Conservation (phyloP, 805 yeast species). For the Zygoascus flipseniorum region DNA sequence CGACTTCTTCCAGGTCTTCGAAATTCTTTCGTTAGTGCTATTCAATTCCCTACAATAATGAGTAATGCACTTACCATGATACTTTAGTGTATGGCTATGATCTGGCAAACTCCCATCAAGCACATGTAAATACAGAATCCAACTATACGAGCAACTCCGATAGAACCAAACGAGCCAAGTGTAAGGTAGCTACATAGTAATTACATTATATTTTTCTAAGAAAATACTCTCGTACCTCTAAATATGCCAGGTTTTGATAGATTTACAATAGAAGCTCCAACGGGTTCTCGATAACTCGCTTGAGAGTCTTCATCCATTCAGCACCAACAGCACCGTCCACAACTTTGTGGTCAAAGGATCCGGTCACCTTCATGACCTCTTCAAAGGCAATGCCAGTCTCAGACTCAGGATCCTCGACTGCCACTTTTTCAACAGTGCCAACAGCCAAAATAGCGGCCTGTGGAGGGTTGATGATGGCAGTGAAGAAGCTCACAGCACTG, state of each 20-base stretch:
- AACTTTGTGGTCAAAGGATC: constrained; percentile 96
- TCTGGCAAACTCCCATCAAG: not conserved
- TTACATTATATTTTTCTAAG: not conserved
- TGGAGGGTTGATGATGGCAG: constrained; percentile 97
- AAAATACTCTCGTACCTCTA: not conserved
- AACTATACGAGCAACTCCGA: not conserved
- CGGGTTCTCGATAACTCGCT: constrained; percentile 90
- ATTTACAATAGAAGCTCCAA: constrained; percentile 75
- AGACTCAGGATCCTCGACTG: constrained; percentile 84
- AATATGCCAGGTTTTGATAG: not conserved
- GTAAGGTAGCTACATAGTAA: not conserved
- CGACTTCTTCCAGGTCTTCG: constrained; percentile 44
- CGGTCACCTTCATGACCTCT: constrained; percentile 84
- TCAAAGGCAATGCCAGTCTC: constrained; percentile 91
- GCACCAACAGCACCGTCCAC: constrained; percentile 98
- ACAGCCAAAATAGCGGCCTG: constrained; percentile 91
- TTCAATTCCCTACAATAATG: too few species aligned
- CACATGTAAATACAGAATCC: not conserved
- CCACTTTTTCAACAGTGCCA: constrained; percentile 86
- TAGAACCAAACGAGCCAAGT: not conserved
- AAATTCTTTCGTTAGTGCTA: constrained; percentile 29
- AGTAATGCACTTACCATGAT: too few species aligned
- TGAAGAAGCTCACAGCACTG: constrained; percentile 83
- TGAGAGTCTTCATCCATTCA: constrained; percentile 89
- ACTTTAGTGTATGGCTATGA: not conserved